Evolutionary conservation across 345 rosid species (phyloP).

Genomic region (Hibiscus syriacus): DNA sequence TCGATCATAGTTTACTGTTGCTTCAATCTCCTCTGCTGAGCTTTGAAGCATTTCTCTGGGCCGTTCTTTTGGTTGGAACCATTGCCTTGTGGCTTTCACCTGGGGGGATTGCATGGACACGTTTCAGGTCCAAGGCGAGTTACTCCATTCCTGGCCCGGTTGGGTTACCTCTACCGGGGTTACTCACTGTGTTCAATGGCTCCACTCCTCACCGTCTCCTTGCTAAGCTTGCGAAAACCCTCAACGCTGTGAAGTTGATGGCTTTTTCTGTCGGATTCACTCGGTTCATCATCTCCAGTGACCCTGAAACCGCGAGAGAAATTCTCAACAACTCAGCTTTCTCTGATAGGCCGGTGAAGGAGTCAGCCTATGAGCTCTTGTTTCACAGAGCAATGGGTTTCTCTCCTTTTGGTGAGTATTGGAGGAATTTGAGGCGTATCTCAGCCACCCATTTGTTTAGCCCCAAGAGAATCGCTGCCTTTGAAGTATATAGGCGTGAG

Average conservation of each 20-base stretch:
- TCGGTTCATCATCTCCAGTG: constrained; percentile 58
- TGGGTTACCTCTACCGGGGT: constrained; percentile 52
- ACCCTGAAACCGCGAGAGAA: constrained; percentile 71
- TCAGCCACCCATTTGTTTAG: constrained; percentile 74
- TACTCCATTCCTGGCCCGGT: constrained; percentile 55
- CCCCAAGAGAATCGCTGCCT: constrained; percentile 48
- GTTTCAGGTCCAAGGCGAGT: constrained; percentile 12
- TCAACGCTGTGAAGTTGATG: constrained; percentile 45
- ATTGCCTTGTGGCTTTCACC: constrained; percentile 39
- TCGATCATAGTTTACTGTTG: background rate
- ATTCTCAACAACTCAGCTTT: constrained; percentile 68
- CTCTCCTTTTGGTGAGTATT: constrained; percentile 75
- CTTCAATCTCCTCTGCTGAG: constrained; percentile 11
- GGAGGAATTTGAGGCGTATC: constrained; percentile 81
- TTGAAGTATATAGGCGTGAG: constrained; percentile 33
- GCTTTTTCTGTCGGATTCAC: constrained; percentile 79
- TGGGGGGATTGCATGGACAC: constrained; percentile 70
- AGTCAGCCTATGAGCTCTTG: constrained; percentile 76
- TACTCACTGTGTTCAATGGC: constrained; percentile 13
- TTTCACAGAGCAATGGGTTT: constrained; percentile 88
- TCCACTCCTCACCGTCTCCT: constrained; percentile 42
- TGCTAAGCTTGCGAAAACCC: constrained; percentile 26
- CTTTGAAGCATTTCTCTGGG: constrained; percentile 26
- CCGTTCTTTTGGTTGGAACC: constrained; percentile 25
- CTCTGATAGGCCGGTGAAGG: constrained; percentile 77